Evolutionary conservation across 1,284 basidiomycete genomes (phyloP), one percentile per base, ranked within the genome.

Genomic region (Naganishia cerealis): DNA sequence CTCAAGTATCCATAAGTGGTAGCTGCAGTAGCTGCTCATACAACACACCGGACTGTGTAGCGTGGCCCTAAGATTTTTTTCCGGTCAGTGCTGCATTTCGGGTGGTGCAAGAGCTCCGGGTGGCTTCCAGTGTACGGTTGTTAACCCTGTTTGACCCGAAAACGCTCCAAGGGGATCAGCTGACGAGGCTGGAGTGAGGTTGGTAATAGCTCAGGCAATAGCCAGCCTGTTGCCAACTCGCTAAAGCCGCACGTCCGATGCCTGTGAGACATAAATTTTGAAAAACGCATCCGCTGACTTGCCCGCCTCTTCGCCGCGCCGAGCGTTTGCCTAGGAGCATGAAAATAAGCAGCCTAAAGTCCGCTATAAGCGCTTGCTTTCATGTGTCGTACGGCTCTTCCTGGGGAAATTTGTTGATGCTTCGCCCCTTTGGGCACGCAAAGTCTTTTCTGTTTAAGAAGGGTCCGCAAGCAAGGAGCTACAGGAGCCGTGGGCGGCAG

Each of bases 221-320:
- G 55, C 40, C 55, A 57, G 24, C 42, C 39, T 40, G 57, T 29
- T 10, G 24, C 42, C 39, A 46, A 58, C 12, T 42, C 57, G 57
- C 57, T 40, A 58, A 58, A 58, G 36, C 39, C 39, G 42, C 46
- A 50, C 46, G n/a, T 7, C 21, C 46, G n/a, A 50, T 50, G 6
- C 46, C n/a, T 21, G 39, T 58, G 42, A 58, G 57, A 58, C 57
- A 58, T 24, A 58, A 46, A 58, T 46, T 46, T 58, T 42, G 57
- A 21, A 58, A 58, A 58, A 8, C 42, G 57, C 57, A 42, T 58
- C 57, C 57, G 57, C 57, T 12, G 46, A 50, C n/a, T 15, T 42
- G 40, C 46, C 21, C n/a, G 46, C 46, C 16, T 46, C 43, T 46
- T 46, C 15, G 43, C 43, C 43, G 43, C 43, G 18, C 21, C 7